These are phyloP conservation scores for Colletotrichum neosansevieriae DNA, from an alignment of 2,329 filamentous ascomycete genomes.

Conservation along the genomic window DNA sequence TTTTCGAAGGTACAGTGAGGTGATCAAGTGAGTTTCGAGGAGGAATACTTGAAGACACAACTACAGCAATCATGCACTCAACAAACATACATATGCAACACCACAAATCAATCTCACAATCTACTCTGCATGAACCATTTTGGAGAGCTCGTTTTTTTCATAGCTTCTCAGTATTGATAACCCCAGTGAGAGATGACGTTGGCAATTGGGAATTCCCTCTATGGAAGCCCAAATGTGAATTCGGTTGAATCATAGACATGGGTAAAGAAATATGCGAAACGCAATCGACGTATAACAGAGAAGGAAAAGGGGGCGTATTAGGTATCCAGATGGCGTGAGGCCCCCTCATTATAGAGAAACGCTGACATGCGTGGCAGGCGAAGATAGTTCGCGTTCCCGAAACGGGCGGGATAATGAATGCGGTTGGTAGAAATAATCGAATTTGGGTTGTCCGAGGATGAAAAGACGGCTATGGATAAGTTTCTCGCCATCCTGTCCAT, in stretches of 20 bases:
- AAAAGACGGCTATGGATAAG: background rate
- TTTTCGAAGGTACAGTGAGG: slow-evolving; percentile 33
- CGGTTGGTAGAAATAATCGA: slow-evolving; percentile 17
- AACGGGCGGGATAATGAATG: slow-evolving; percentile 6
- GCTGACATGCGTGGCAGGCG: background rate
- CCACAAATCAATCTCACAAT: slow-evolving; percentile 2
- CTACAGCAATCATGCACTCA: slow-evolving; percentile 7
- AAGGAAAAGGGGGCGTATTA: background rate
- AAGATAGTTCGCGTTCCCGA: background rate
- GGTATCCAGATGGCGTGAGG: background rate
- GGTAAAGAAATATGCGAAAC: slow-evolving; percentile 14
- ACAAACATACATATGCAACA: background rate
- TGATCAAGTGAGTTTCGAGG: slow-evolving; percentile 8
- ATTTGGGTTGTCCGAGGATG: slow-evolving; percentile 11
- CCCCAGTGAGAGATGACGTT: slow-evolving; percentile 2
- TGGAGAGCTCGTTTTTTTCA: background rate
- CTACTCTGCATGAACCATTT: background rate
- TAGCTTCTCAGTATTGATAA: background rate
- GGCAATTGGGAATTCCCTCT: background rate
- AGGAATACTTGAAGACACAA: slow-evolving; percentile 12
- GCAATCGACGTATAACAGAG: slow-evolving; percentile 35
- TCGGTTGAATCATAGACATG: slow-evolving; percentile 6
- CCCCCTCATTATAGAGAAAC: background rate
- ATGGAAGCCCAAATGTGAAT: background rate
- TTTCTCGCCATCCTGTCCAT: background rate